Evolutionary conservation across 2,329 filamentous ascomycete genomes (phyloP).

Genomic region (Onygenales sp.): DNA sequence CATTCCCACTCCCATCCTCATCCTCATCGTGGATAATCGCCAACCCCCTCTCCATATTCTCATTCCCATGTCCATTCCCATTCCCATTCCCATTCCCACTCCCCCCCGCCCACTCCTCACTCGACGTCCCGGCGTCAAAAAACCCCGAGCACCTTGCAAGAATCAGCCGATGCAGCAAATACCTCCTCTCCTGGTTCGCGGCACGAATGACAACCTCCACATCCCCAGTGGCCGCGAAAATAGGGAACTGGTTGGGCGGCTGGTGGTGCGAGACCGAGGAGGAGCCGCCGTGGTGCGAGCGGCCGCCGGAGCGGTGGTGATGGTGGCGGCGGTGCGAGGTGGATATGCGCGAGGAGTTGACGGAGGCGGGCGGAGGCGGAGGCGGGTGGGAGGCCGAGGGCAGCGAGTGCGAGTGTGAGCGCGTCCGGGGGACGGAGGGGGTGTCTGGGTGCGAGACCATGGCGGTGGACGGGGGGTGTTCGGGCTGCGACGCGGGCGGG

Average conservation of each 20-base stretch:
- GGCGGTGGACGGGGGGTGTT: conserved; percentile 10
- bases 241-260: conserved; percentile 81
- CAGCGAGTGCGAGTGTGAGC: too few relatives aligned
- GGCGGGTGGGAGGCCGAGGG: conserved; percentile 44
- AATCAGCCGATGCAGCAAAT: conserved; percentile 79
- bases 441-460: conserved; percentile 38
- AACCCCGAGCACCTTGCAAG: conserved; percentile 85
- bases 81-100: conserved; percentile 44
- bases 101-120: conserved; percentile 61
- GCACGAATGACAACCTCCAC: conserved; percentile 76
- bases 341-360: conserved; percentile 39
- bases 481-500: conserved; percentile 2
- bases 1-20: conserved; percentile 22
- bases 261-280: conserved; percentile 43
- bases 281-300: conserved; percentile 67
- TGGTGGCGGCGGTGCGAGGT: conserved; percentile 33
- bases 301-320: conserved; percentile 49
- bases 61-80: conserved; percentile 32
- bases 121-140: conserved; percentile 71
- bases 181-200: conserved; percentile 63
- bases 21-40: conserved; percentile 26
- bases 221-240: conserved; percentile 84
- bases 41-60: conserved; percentile 31
- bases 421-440: conserved; percentile 18
- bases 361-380: conserved; percentile 42